Evolutionary conservation across 768 basidiomycete species (phyloP).

Genomic region (Lepiota brunneoincarnata): DNA sequence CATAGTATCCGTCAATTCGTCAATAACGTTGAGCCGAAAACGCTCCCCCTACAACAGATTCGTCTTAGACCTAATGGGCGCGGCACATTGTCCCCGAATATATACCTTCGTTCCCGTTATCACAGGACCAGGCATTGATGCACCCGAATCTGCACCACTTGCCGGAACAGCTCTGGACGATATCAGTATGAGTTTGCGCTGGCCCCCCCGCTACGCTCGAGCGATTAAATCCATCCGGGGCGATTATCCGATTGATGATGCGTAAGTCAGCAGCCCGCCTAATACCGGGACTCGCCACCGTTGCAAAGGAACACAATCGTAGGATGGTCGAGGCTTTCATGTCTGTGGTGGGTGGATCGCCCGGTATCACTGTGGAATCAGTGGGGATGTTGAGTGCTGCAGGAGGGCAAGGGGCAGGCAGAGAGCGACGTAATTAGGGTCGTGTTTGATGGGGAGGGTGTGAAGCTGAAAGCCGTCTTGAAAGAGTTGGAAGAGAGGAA

Average conservation of each 20-base stretch:
- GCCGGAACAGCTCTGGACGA: constrained; percentile 26
- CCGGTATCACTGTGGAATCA: constrained; percentile 30
- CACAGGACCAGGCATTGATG: constrained; percentile 20
- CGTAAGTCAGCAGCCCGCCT: constrained; percentile 31
- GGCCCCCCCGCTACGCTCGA: constrained; percentile 22
- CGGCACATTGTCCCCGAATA: too few species aligned
- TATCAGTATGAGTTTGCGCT: not conserved
- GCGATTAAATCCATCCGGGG: constrained; percentile 48
- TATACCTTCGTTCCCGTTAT: too few species aligned
- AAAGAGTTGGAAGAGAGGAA: constrained; percentile 60
- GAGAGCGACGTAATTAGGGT: constrained; percentile 68
- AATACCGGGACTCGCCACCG: constrained; percentile 19
- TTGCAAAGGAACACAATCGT: not conserved
- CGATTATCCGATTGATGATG: constrained; percentile 39
- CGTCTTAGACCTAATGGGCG: too few species aligned
- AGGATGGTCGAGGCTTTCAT: too few species aligned
- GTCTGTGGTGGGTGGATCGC: constrained; percentile 36
- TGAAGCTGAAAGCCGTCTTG: constrained; percentile 59
- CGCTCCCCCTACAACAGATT: constrained; percentile 30
- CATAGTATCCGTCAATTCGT: constrained; percentile 41
- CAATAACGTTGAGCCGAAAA: constrained; percentile 46
- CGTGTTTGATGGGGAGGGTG: constrained; percentile 74
- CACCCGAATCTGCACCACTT: constrained; percentile 23
- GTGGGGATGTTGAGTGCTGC: constrained; percentile 22
- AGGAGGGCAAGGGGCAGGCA: constrained; percentile 31